These are phyloP conservation scores for Cicer judaicum DNA, from an alignment of 306 rosid genomes.

Conservation along the genomic window DNA sequence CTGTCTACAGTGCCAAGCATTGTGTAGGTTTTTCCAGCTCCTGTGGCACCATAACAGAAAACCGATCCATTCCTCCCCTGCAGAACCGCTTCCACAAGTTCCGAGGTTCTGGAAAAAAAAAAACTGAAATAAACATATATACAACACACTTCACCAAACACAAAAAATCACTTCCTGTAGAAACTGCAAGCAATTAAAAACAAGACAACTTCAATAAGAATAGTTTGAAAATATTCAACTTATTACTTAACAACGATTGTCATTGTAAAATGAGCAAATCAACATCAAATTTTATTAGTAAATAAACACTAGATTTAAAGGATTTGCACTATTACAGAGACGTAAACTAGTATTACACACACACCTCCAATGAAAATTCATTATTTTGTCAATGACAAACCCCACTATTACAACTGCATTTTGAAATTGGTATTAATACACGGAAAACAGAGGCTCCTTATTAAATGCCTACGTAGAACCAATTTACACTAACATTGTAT, in stretches of 20 bases:
- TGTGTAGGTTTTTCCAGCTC: conserved; percentile 97
- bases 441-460: no score
- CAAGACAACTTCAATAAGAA: neutral
- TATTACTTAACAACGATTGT: neutral
- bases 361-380: no score
- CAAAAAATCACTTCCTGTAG: neutral
- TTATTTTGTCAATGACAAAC: no score
- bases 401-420: no score
- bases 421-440: no score
- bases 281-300: neutral
- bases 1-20: conserved; percentile 92
- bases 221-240: neutral
- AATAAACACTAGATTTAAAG: neutral
- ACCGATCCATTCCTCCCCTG: conserved; percentile 98
- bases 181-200: neutral
- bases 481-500: no score
- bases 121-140: neutral
- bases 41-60: conserved; percentile 96
- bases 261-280: neutral
- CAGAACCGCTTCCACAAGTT: conserved; percentile 90
- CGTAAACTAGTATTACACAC: no score
- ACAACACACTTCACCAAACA: neutral
- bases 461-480: no score
- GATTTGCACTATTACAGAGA: no score
- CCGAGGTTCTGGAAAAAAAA: conserved; percentile 67